These are phyloP conservation scores for Saturnispora diversa DNA, from an alignment of 805 yeast genomes.

Conservation along the genomic window DNA sequence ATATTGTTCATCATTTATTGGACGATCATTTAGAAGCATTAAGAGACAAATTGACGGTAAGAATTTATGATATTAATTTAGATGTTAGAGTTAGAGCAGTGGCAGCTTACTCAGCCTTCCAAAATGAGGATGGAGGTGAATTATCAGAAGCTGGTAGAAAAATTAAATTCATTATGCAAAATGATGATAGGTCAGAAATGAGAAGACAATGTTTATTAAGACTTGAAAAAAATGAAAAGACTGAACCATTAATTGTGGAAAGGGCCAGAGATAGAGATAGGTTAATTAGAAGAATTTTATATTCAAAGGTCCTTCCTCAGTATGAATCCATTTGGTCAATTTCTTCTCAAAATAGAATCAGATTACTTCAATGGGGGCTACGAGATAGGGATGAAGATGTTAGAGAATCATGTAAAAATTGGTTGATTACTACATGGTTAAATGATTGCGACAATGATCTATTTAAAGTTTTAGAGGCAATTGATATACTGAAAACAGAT, in stretches of 20 bases:
- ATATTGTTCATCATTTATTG: constrained; percentile 62
- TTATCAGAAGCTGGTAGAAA: constrained; percentile 40
- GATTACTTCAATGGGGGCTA: constrained; percentile 74
- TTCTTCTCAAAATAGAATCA: constrained; percentile 50
- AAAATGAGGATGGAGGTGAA: constrained; percentile 41
- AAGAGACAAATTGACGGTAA: constrained; percentile 48
- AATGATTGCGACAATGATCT: constrained; percentile 56
- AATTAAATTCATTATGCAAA: constrained; percentile 47
- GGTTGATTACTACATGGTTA: constrained; percentile 71
- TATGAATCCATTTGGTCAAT: constrained; percentile 53
- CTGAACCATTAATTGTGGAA: constrained; percentile 56
- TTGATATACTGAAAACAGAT: constrained; percentile 57
- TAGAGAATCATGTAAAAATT: constrained; percentile 56
- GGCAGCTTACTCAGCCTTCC: constrained; percentile 70
- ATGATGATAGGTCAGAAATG: constrained; percentile 83
- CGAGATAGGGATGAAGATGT: constrained; percentile 78
- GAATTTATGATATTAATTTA: constrained; percentile 71
- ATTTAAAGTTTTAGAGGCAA: constrained; percentile 44
- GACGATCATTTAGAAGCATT: constrained; percentile 60
- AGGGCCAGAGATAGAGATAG: constrained; percentile 77
- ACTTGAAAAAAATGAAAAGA: constrained; percentile 45
- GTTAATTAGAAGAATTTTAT: constrained; percentile 65
- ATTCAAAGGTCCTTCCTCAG: constrained; percentile 56
- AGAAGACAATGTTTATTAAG: constrained; percentile 77
- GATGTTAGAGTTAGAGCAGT: constrained; percentile 78